These are phyloP conservation scores for Schizothecium vesticola DNA, from an alignment of 495 filamentous ascomycete species.

Conservation along the genomic window DNA sequence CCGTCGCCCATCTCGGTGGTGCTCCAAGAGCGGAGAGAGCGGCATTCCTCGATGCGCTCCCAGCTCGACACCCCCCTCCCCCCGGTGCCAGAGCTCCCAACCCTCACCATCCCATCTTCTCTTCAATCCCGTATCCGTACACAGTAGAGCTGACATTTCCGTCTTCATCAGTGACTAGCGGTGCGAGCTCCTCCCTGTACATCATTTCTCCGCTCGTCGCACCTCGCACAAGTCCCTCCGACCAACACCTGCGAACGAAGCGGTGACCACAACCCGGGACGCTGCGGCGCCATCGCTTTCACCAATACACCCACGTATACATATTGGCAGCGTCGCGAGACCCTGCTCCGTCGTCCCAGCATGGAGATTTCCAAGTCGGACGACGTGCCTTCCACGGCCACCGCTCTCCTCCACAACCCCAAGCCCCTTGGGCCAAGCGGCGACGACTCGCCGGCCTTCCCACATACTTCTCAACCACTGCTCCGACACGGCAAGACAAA, in stretches of 20 bases:
- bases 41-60: constrained; percentile 10
- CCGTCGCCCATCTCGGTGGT: not conserved
- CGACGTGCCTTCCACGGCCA: not conserved
- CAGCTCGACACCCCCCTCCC: not conserved
- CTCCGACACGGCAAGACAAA: constrained; percentile 3
- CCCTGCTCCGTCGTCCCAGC: constrained; percentile 8
- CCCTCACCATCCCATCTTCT: not conserved
- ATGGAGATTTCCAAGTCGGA: constrained; percentile 15
- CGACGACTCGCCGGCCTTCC: not conserved
- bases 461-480: constrained; percentile 8
- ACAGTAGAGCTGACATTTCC: constrained; percentile 4
- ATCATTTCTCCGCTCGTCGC: not conserved
- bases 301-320: not conserved
- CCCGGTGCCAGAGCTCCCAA: not conserved
- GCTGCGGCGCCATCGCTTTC: constrained; percentile 12
- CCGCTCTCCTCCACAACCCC: constrained; percentile 4
- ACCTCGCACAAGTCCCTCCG: not conserved
- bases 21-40: not conserved
- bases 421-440: not conserved
- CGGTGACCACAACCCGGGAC: constrained; percentile 20
- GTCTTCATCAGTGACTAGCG: constrained; percentile 5
- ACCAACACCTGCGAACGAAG: constrained; percentile 10
- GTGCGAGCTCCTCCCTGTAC: not conserved
- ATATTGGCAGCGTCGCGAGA: not conserved
- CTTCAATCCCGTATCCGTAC: not conserved